A percentile compares a stretch with the other conserved stretches of the same genome.
These are phyloP conservation scores for Apiotrichum laibachii DNA, from an alignment of 1,284 basidiomycete species.

Conservation along the genomic window DNA sequence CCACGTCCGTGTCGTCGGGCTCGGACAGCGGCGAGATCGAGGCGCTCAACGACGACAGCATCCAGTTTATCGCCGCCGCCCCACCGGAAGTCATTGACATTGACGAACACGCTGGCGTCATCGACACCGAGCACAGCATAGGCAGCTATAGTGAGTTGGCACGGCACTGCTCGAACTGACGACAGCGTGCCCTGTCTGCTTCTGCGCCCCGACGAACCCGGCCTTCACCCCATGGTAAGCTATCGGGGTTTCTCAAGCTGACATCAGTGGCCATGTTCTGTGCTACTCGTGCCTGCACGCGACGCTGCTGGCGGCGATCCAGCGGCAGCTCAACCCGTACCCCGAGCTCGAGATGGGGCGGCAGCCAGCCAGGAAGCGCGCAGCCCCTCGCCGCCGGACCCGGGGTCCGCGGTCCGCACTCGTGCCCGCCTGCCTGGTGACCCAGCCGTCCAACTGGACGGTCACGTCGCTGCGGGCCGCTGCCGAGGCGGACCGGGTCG, in stretches of 20 bases:
- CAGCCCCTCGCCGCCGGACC: too few relatives aligned
- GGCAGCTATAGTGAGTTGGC: conserved; percentile 19
- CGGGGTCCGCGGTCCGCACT: too few relatives aligned
- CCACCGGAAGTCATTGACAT: background rate
- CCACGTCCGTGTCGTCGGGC: conserved; percentile 4
- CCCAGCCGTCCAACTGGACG: too few relatives aligned
- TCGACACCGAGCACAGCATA: conserved; percentile 14
- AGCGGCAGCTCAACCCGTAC: conserved; percentile 36
- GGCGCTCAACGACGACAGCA: conserved; percentile 10
- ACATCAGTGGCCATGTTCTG: conserved; percentile 44
- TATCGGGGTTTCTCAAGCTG: conserved; percentile 1
- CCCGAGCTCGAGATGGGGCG: conserved; percentile 7
- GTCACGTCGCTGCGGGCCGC: too few relatives aligned
- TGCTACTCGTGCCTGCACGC: conserved; percentile 43
- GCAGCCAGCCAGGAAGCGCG: too few relatives aligned
- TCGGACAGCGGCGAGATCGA: conserved; percentile 8
- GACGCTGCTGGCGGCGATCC: conserved; percentile 39
- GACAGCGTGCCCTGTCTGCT: conserved; percentile 45
- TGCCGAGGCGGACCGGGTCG: too few relatives aligned
- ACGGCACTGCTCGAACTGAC: background rate
- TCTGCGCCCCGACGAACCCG: conserved; percentile 34
- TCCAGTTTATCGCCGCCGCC: conserved; percentile 13
- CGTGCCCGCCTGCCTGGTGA: too few relatives aligned
- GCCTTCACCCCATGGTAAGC: conserved; percentile 43
- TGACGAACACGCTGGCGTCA: conserved; percentile 6